Evolutionary conservation across 768 basidiomycete genomes (phyloP).

Genomic region (Tricholoma furcatifolium): DNA sequence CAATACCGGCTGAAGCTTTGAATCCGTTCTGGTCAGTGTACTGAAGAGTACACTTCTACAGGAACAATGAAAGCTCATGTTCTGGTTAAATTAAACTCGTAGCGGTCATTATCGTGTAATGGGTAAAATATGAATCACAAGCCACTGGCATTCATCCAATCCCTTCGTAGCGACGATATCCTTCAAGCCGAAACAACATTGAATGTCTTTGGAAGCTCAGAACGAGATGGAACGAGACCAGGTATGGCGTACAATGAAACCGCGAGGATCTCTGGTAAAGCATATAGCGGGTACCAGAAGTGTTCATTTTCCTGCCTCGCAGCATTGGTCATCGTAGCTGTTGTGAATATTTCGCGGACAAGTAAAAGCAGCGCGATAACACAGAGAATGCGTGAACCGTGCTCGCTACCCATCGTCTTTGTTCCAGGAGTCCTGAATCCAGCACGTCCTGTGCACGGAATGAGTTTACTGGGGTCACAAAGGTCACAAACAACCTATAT

Average conservation of each 20-base stretch:
- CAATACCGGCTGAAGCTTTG: too few relatives aligned
- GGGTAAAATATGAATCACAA: too few relatives aligned
- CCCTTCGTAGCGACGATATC: too few relatives aligned
- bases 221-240: conserved; percentile 29
- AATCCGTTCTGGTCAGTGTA: too few relatives aligned
- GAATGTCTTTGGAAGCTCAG: conserved; percentile 17
- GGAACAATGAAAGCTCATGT: too few relatives aligned
- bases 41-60: too few relatives aligned
- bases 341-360: conserved; percentile 35
- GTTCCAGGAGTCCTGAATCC: background rate
- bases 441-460: background rate
- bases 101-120: too few relatives aligned
- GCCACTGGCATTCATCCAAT: too few relatives aligned
- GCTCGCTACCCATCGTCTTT: conserved; percentile 22
- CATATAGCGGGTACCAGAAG: conserved; percentile 40
- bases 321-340: conserved; percentile 28
- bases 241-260: conserved; percentile 32
- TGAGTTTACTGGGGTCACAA: background rate
- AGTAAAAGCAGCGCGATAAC: conserved; percentile 35
- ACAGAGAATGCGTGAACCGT: conserved; percentile 30
- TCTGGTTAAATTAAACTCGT: too few relatives aligned
- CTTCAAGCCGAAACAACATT: too few relatives aligned
- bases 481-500: background rate
- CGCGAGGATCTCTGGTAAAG: conserved; percentile 35
- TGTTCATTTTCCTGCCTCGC: conserved; percentile 30